A percentile compares a stretch with the other conserved stretches of the same genome.
Evolutionary conservation across 441 rosid genomes (phyloP).

Genomic region (Viola pubescens): DNA sequence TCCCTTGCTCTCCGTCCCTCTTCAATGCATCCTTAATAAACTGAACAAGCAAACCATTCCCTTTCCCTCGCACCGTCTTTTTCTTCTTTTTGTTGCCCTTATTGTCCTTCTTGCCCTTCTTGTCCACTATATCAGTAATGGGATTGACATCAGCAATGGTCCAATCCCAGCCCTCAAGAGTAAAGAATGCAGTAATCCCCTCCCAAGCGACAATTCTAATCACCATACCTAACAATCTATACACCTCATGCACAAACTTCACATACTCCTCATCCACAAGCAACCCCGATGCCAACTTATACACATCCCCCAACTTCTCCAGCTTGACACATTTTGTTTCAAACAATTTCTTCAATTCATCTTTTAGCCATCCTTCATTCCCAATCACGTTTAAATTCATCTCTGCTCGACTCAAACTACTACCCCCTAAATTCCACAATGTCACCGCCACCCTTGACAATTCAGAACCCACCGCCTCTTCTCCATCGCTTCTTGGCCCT

Average conservation of each 20-base stretch:
- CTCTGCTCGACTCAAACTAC: slow-evolving; percentile 39
- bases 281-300: slow-evolving; percentile 31
- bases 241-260: slow-evolving; percentile 44
- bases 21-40: slow-evolving; percentile 55
- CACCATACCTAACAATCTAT: slow-evolving; percentile 34
- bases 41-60: slow-evolving; percentile 56
- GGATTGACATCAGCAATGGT: neutral
- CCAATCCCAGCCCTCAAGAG: too few species aligned
- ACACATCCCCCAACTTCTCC: slow-evolving; percentile 28
- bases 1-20: slow-evolving; percentile 19
- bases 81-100: slow-evolving; percentile 43
- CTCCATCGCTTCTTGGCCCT: slow-evolving; percentile 32
- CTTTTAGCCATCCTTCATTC: slow-evolving; percentile 29
- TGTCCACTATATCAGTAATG: slow-evolving; percentile 26
- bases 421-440: slow-evolving; percentile 39
- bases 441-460: slow-evolving; percentile 36
- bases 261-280: slow-evolving; percentile 32
- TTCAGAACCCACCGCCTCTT: slow-evolving; percentile 26
- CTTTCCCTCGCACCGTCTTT: slow-evolving; percentile 71
- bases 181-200: too few species aligned
- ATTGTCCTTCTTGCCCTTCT: slow-evolving; percentile 39
- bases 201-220: slow-evolving; percentile 32
- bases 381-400: slow-evolving; percentile 35
- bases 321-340: slow-evolving; percentile 23
- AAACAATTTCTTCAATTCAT: slow-evolving; percentile 26